phyloP scores from a whole-genome alignment of 2,329 filamentous ascomycete species.

The Paraphoma chrysanthemicola region DNA sequence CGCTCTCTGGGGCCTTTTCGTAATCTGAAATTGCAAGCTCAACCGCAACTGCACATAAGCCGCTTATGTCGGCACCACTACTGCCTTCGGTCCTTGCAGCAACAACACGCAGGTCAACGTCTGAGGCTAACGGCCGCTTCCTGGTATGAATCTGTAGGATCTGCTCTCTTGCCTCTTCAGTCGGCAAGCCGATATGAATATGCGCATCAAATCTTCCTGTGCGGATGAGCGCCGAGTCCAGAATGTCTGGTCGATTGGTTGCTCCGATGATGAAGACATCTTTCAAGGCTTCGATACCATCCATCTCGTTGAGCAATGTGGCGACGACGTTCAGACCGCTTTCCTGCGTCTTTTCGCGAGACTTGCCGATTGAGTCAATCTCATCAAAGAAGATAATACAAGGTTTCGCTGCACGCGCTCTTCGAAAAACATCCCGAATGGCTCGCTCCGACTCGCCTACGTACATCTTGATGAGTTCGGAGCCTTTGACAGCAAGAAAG shows the following conservation, averaged over 20 bases:
- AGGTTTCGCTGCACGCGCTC: conserved; percentile 83
- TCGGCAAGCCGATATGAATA: conserved; percentile 85
- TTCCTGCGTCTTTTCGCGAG: conserved; percentile 57
- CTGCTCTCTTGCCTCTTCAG: conserved; percentile 73
- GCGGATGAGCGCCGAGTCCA: conserved; percentile 85
- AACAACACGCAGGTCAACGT: conserved; percentile 71
- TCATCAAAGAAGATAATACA: conserved; percentile 98
- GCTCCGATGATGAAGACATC: conserved; percentile 88
- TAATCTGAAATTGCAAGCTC: conserved; percentile 44
- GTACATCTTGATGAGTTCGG: conserved; percentile 95
- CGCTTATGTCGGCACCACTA: conserved; percentile 83
- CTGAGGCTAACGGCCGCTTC: conserved; percentile 65
- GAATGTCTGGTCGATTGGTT: conserved; percentile 85
- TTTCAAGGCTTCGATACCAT: conserved; percentile 84
- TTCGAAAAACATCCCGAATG: conserved; percentile 83
- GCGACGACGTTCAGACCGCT: conserved; percentile 82
- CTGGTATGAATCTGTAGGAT: conserved; percentile 75
- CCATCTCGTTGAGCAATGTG: conserved; percentile 92
- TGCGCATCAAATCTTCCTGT: conserved; percentile 85
- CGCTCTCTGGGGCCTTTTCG: conserved; percentile 25
- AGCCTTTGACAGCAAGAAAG: conserved; percentile 92
- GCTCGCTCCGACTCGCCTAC: conserved; percentile 92
- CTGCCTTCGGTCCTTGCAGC: conserved; percentile 74
- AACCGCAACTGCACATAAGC: conserved; percentile 56
- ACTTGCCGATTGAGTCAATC: conserved; percentile 82